Evolutionary conservation across 352 stramenopile genomes (phyloP).

Genomic region (Pythium brassicae): DNA sequence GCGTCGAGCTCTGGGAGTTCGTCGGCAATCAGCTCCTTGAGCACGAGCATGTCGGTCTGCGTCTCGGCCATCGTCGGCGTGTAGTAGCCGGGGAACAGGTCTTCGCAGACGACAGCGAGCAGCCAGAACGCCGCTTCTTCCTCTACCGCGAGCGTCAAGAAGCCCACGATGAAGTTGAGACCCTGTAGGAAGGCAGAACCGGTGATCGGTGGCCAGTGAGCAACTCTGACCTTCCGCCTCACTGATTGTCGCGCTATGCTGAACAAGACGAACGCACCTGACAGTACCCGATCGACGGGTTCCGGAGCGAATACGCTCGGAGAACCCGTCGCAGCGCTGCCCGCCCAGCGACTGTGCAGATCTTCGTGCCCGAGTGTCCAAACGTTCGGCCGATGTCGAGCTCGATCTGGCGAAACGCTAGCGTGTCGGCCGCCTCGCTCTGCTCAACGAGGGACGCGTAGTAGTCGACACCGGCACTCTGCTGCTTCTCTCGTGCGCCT

Average conservation of each 20-base stretch:
- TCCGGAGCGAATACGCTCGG: conserved; percentile 74
- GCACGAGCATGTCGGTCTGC: conserved; percentile 86
- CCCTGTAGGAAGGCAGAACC: no score
- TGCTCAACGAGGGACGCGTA: conserved; percentile 47
- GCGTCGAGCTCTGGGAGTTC: conserved; percentile 71
- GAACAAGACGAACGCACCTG: conserved; percentile 34
- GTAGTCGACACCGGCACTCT: conserved; percentile 39
- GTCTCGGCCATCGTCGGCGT: conserved; percentile 87
- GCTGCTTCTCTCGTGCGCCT: conserved; percentile 50
- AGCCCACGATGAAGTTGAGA: conserved; percentile 88
- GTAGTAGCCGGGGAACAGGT: conserved; percentile 88
- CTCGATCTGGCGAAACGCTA: conserved; percentile 78
- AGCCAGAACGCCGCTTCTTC: conserved; percentile 90
- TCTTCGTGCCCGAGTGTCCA: conserved; percentile 60
- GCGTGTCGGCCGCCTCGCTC: conserved; percentile 37
- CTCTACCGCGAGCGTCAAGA: conserved; percentile 71
- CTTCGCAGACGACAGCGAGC: conserved; percentile 85
- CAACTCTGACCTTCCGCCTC: no score
- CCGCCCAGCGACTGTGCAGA: conserved; percentile 51
- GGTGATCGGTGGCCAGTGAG: no score
- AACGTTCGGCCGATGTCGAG: conserved; percentile 86
- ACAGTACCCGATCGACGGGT: conserved; percentile 80
- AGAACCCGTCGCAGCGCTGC: conserved; percentile 63
- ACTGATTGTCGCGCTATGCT: no score
- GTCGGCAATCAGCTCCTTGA: conserved; percentile 82